phyloP scores from a whole-genome alignment of 2,329 filamentous ascomycete species.

The Botrytis fragariae region DNA sequence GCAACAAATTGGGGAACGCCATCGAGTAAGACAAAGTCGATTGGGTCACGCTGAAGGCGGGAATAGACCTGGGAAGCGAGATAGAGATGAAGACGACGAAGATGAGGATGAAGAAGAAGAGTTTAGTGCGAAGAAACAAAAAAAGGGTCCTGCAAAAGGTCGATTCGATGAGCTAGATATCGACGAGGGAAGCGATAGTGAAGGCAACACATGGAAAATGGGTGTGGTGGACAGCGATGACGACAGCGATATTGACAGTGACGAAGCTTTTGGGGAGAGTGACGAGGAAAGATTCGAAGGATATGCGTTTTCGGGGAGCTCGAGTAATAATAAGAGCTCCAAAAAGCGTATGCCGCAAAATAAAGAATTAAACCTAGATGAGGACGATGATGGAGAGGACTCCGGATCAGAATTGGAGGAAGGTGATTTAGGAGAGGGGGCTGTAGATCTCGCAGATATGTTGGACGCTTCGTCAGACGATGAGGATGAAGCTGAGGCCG shows the following conservation, averaged over 20 bases:
- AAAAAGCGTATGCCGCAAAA: slow-evolving; percentile 48
- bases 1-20: slow-evolving; percentile 50
- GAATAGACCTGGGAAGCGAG: slow-evolving; percentile 41
- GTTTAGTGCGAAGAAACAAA: slow-evolving; percentile 39
- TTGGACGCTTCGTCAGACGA: slow-evolving; percentile 62
- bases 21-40: slow-evolving; percentile 54
- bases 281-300: slow-evolving; percentile 70
- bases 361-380: slow-evolving; percentile 51
- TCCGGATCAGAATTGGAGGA: slow-evolving; percentile 57
- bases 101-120: slow-evolving; percentile 44
- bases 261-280: slow-evolving; percentile 69
- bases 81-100: slow-evolving; percentile 46
- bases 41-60: slow-evolving; percentile 53
- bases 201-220: slow-evolving; percentile 66
- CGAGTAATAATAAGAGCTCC: slow-evolving; percentile 46
- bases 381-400: slow-evolving; percentile 42
- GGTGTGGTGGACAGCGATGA: slow-evolving; percentile 64
- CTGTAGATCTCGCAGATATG: slow-evolving; percentile 31
- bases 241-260: slow-evolving; percentile 68
- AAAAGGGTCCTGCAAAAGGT: slow-evolving; percentile 33
- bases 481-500: slow-evolving; percentile 48
- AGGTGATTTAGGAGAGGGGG: slow-evolving; percentile 59
- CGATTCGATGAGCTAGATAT: slow-evolving; percentile 46
- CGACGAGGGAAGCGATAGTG: slow-evolving; percentile 64
- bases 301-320: slow-evolving; percentile 61